phyloP scores from a whole-genome alignment of 306 rosid genomes.

The Trichosanthes truncata region DNA sequence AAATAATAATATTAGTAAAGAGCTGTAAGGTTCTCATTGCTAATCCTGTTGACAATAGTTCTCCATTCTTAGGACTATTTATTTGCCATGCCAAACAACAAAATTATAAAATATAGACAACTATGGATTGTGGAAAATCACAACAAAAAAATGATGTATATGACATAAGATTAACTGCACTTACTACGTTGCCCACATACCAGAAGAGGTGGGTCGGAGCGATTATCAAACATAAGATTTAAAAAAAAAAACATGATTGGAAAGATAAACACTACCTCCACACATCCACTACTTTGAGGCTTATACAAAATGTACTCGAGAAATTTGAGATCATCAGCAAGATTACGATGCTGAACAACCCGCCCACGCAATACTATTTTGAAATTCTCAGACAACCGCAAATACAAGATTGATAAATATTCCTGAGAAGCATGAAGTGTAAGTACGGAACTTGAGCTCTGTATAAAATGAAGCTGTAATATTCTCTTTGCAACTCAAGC shows the following conservation, averaged over 20 bases:
- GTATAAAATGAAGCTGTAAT: neutral
- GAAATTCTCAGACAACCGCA: conserved; percentile 51
- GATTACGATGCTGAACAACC: conserved; percentile 59
- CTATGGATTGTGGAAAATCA: neutral
- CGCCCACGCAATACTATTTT: conserved; percentile 62
- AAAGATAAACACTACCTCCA: conserved; percentile 44
- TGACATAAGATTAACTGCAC: neutral
- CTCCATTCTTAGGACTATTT: neutral
- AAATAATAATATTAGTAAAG: neutral
- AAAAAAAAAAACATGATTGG: neutral
- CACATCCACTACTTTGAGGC: conserved; percentile 49
- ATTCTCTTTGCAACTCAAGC: conserved; percentile 8
- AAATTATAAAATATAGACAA: neutral
- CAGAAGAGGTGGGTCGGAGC: neutral
- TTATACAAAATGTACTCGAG: conserved; percentile 48
- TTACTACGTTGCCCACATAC: neutral
- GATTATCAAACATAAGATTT: neutral
- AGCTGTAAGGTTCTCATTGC: neutral
- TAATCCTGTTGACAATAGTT: neutral
- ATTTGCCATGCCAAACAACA: neutral
- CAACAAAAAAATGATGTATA: neutral
- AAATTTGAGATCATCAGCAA: conserved; percentile 68
- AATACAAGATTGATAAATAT: conserved; percentile 84
- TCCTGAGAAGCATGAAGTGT: conserved; percentile 41
- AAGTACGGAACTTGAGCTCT: conserved; percentile 9